Evolutionary conservation across 129 eudicot species (phyloP).

Genomic region (Dittrichia graveolens): DNA sequence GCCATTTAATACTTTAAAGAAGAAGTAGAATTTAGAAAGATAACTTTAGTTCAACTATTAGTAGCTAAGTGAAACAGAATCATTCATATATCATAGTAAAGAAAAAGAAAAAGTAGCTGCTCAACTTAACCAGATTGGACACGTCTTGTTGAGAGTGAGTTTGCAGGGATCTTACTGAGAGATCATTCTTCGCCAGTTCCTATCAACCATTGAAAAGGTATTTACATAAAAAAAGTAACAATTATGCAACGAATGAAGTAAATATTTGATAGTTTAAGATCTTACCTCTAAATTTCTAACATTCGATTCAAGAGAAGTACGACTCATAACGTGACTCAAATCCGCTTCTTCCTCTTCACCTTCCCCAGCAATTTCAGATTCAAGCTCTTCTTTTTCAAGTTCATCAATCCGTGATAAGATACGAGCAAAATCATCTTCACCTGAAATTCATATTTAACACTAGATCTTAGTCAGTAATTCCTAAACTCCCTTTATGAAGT

Average conservation of each 20-base stretch:
- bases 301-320: slow-evolving; percentile 28
- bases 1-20: slow-evolving; percentile 4
- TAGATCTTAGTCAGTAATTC: slow-evolving; percentile 3
- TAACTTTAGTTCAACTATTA: background rate
- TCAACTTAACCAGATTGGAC: slow-evolving; percentile 28
- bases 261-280: slow-evolving; percentile 4
- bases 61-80: slow-evolving; percentile 17
- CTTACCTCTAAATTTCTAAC: slow-evolving; percentile 42
- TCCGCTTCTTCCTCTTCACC: slow-evolving; percentile 44
- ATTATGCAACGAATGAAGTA: slow-evolving; percentile 2
- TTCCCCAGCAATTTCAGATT: slow-evolving; percentile 53
- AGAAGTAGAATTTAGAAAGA: background rate
- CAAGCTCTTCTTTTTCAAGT: slow-evolving; percentile 85
- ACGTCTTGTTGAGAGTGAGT: slow-evolving; percentile 19
- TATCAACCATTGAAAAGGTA: background rate
- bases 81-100: background rate
- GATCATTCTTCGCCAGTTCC: slow-evolving; percentile 27
- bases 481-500: background rate
- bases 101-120: slow-evolving; percentile 22
- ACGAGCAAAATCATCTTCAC: slow-evolving; percentile 72
- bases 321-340: slow-evolving; percentile 28
- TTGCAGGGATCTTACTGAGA: slow-evolving; percentile 8
- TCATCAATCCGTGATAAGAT: slow-evolving; percentile 69
- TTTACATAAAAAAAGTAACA: background rate
- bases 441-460: slow-evolving; percentile 32